phyloP scores from a whole-genome alignment of 2,329 filamentous ascomycete species.

The Blastomyces percursus region DNA sequence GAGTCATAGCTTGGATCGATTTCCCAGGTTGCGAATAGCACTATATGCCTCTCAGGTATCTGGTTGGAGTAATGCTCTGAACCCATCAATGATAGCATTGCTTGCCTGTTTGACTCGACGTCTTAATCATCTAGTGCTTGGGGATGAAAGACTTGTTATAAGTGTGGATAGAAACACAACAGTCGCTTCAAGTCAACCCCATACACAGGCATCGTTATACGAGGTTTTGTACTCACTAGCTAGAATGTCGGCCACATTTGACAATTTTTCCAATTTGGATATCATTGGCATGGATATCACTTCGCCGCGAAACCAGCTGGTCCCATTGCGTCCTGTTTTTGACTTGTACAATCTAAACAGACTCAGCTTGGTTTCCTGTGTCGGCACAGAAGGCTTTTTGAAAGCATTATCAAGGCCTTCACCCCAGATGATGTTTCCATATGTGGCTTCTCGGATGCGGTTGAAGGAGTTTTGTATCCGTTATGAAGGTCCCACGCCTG shows the following conservation, averaged over 20 bases:
- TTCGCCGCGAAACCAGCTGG: neutral
- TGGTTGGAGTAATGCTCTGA: neutral
- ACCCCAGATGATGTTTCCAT: neutral
- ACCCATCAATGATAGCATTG: neutral
- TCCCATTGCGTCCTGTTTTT: neutral
- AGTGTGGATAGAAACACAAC: neutral
- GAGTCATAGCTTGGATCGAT: too few relatives aligned
- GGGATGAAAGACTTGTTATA: neutral
- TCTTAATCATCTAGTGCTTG: neutral
- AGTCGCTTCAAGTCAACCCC: neutral
- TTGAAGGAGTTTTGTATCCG: conserved; percentile 5
- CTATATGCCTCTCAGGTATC: neutral
- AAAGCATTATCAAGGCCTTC: neutral
- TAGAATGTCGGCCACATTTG: neutral
- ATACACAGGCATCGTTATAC: neutral
- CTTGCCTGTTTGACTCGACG: neutral
- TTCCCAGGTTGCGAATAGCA: neutral
- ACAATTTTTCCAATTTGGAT: neutral
- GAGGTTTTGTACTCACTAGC: neutral
- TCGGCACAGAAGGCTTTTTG: neutral
- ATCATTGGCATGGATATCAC: neutral
- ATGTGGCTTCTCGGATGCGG: neutral
- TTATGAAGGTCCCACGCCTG: neutral
- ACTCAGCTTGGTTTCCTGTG: conserved; percentile 4
- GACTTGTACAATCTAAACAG: conserved; percentile 1